Evolutionary conservation across 306 rosid species (phyloP), one percentile per base, ranked within the genome.

Genomic region (Acacia acuminata): DNA sequence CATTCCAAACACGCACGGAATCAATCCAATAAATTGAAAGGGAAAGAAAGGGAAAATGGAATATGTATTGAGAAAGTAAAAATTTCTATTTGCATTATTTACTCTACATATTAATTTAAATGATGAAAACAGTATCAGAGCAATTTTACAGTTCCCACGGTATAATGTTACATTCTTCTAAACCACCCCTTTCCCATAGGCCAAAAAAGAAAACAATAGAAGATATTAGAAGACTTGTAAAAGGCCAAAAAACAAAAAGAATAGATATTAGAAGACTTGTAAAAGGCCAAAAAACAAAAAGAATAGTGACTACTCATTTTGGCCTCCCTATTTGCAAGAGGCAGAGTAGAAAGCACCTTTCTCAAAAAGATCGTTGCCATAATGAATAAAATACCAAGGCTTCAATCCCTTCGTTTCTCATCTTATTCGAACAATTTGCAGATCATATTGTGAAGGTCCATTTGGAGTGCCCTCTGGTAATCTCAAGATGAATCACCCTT

Each of bases 41-140:
- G 71, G 38, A 27, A 65, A 65, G 22, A 32, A 66, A 27, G 11
- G 0, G 17, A 34, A 4, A 12, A 13, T 2, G 16, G 16, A 48
- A 48, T 17, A 44, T 11, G 13, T 44, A 44, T 19, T 60, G 66
- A 10, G 16, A 0, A 17, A 8, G 20, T 60, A 72, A 53, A 43
- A 50, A 50, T 55, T 77, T 42, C 20, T 84, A 73, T 84, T 81
- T 80, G 48, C 48, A 88, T 81, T 78, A 85, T 84, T 87, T 77
- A 50, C 81, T 76, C 68, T 38, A 70, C 85, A 79, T 51, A 60
- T 56, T 22, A 76, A 32, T 76, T 55, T 51, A 81, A 81, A 71
- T 53, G 58, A 50, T 81, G 77, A 36, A 70, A 69, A 42, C 45
- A 58, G n/a, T 34, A 51, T 56, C 40, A 20, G 24, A 56, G 72